phyloP scores from a whole-genome alignment of 805 yeast genomes.

The Metschnikowia kofuensis region DNA sequence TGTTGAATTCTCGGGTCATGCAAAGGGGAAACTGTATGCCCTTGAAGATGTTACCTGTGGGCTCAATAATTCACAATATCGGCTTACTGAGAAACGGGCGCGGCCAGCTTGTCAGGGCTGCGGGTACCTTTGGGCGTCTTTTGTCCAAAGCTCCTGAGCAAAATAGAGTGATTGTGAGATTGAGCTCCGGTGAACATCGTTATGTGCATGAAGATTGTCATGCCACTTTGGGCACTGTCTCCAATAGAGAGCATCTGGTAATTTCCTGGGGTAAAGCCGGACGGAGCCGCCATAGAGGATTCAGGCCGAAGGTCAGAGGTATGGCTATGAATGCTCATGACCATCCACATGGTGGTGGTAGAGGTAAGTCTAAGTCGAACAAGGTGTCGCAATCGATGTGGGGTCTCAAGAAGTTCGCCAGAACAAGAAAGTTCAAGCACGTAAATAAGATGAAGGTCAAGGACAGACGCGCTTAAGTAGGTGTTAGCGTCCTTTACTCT shows the following conservation, averaged over 20 bases:
- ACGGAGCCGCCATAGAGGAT: constrained; percentile 85
- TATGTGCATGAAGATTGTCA: constrained; percentile 81
- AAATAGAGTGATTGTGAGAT: constrained; percentile 70
- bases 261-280: constrained; percentile 95
- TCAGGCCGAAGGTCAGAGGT: constrained; percentile 95
- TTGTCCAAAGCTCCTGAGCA: constrained; percentile 72
- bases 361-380: constrained; percentile 98
- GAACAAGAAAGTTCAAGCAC: constrained; percentile 89
- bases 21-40: constrained; percentile 96
- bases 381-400: constrained; percentile 92
- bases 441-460: constrained; percentile 80
- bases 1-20: constrained; percentile 79
- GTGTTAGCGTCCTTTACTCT: background rate
- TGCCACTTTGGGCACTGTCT: constrained; percentile 91
- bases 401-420: constrained; percentile 94
- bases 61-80: constrained; percentile 83
- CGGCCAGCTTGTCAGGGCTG: constrained; percentile 88
- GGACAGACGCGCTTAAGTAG: constrained; percentile 62
- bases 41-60: constrained; percentile 88
- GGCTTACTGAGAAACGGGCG: constrained; percentile 71
- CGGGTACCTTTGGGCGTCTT: constrained; percentile 91
- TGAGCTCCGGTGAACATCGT: constrained; percentile 92
- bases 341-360: constrained; percentile 99
- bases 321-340: constrained; percentile 96
- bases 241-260: constrained; percentile 90